Evolutionary conservation across 179 eudicot species (phyloP).

Genomic region (Gypsophila paniculata): DNA sequence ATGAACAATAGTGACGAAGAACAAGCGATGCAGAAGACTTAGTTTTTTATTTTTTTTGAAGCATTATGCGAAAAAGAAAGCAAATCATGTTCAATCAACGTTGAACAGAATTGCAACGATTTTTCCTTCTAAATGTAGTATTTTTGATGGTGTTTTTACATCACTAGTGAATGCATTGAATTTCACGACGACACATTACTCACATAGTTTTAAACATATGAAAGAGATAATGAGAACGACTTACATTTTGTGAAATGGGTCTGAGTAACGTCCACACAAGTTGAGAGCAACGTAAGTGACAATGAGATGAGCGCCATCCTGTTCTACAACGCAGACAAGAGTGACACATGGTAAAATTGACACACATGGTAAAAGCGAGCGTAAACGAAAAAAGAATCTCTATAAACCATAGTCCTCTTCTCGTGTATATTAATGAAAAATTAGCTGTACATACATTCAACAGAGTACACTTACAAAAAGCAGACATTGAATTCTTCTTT

Average conservation of each 20-base stretch:
- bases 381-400: not conserved
- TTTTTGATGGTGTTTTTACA: not conserved
- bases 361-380: not conserved
- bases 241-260: too few species aligned
- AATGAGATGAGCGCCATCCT: not conserved
- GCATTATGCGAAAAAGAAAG: conserved; percentile 1
- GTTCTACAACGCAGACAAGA: not conserved
- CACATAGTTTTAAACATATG: not conserved
- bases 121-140: not conserved
- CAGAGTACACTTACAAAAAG: not conserved
- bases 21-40: conserved; percentile 22
- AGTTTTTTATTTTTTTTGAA: not conserved
- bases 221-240: too few species aligned
- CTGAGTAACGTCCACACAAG: too few species aligned
- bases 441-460: not conserved
- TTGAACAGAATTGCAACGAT: conserved; percentile 15
- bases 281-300: too few species aligned
- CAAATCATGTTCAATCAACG: conserved; percentile 23
- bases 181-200: not conserved
- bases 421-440: not conserved
- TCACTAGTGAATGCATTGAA: not conserved
- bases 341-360: not conserved
- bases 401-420: not conserved
- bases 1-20: conserved; percentile 24
- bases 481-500: not conserved